Evolutionary conservation across 345 rosid species (phyloP).

Genomic region (Lagerstroemia speciosa): DNA sequence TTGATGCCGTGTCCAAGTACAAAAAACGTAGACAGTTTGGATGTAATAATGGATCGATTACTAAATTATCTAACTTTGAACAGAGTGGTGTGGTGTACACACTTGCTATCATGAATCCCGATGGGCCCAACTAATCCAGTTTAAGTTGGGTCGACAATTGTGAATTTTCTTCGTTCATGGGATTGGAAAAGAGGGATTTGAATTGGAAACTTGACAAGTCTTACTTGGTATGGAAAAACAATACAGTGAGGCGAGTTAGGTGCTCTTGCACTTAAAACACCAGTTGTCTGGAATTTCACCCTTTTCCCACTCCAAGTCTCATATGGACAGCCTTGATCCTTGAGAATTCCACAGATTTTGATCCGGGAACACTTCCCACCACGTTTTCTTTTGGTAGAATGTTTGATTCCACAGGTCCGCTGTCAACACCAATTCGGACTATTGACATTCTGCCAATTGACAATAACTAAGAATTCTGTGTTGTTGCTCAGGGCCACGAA

Average conservation of each 20-base stretch:
- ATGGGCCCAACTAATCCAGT: too few species aligned
- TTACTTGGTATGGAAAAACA: not conserved
- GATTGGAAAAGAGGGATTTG: too few species aligned
- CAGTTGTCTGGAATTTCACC: not conserved
- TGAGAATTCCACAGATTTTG: not conserved
- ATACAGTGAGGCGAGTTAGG: conserved; percentile 20
- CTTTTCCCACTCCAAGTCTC: conserved; percentile 3
- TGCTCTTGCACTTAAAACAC: conserved; percentile 21
- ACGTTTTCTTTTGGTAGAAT: not conserved
- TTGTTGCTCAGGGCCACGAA: too few species aligned
- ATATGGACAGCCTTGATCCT: not conserved
- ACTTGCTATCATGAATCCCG: too few species aligned
- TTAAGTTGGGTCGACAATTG: too few species aligned
- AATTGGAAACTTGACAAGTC: not conserved
- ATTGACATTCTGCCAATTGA: not conserved
- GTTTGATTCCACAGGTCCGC: not conserved
- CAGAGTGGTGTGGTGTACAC: too few species aligned
- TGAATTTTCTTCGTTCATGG: too few species aligned
- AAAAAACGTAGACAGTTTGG: too few species aligned
- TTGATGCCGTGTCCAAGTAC: too few species aligned
- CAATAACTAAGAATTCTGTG: not conserved
- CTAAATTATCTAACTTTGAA: too few species aligned
- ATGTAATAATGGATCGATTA: too few species aligned
- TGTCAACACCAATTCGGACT: not conserved
- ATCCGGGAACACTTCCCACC: not conserved